phyloP scores from a whole-genome alignment of 2,329 filamentous ascomycete genomes.

The Botrytis paeoniae region DNA sequence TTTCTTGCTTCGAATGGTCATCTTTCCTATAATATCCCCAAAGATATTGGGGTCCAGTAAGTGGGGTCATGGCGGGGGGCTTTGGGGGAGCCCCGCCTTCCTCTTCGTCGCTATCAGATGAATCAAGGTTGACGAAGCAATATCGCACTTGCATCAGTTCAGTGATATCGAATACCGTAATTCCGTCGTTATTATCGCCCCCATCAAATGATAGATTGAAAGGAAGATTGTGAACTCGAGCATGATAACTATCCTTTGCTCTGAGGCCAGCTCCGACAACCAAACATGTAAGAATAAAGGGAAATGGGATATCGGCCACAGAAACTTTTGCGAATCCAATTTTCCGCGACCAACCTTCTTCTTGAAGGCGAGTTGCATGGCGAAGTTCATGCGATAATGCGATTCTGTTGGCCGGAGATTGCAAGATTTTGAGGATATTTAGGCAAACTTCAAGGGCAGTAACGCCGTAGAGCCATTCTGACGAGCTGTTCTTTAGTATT shows the following conservation, averaged over 20 bases:
- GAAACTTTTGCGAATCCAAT: neutral
- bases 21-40: neutral
- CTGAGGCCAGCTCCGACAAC: neutral
- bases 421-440: slow-evolving; percentile 24
- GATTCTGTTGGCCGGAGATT: slow-evolving; percentile 23
- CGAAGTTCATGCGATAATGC: slow-evolving; percentile 28
- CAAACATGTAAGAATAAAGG: slow-evolving; percentile 10
- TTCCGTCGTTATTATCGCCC: slow-evolving; percentile 27
- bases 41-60: slow-evolving; percentile 8
- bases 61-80: neutral
- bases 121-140: slow-evolving; percentile 25
- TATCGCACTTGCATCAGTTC: slow-evolving; percentile 21
- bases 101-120: slow-evolving; percentile 4
- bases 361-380: neutral
- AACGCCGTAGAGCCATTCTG: neutral
- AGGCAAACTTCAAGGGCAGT: slow-evolving; percentile 23
- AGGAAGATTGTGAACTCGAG: neutral
- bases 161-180: slow-evolving; percentile 34
- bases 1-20: neutral
- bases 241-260: neutral
- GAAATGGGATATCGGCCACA: neutral
- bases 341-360: neutral
- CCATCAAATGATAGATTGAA: neutral
- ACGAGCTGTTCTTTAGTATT: neutral
- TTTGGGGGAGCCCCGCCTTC: neutral